Evolutionary conservation across 768 basidiomycete genomes (phyloP).

Genomic region (Pleurotus tuber-regium): DNA sequence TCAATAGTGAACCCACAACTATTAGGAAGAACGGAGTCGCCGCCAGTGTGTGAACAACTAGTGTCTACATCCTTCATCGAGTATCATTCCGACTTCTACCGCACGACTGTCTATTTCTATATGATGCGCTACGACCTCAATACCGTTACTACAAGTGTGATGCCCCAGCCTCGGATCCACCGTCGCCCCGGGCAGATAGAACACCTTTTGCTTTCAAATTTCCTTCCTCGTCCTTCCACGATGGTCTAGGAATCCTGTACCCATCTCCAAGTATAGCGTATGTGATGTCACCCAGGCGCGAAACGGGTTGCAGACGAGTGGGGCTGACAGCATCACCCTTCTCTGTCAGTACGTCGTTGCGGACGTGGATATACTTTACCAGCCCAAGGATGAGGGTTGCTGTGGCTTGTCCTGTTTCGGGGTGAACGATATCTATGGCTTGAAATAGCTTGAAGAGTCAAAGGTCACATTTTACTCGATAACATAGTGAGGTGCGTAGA

Average conservation of each 20-base stretch:
- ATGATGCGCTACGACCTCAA: too few species aligned
- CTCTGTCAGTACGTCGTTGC: conserved; percentile 48
- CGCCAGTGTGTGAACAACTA: too few species aligned
- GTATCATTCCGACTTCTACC: too few species aligned
- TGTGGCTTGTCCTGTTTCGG: conserved; percentile 30
- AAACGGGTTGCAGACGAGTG: conserved; percentile 44
- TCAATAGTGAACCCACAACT: too few species aligned
- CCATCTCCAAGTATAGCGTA: conserved; percentile 41
- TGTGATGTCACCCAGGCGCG: conserved; percentile 51
- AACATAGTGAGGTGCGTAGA: conserved; percentile 22
- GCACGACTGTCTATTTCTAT: too few species aligned
- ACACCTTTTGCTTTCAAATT: conserved; percentile 49
- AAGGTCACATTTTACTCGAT: too few species aligned
- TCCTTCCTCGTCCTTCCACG: conserved; percentile 49
- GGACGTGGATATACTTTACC: conserved; percentile 55
- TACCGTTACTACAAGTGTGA: too few species aligned
- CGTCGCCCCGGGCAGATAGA: too few species aligned
- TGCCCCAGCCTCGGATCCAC: too few species aligned
- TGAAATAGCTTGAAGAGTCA: conserved; percentile 49
- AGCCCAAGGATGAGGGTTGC: conserved; percentile 48
- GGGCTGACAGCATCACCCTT: conserved; percentile 42
- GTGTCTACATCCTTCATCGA: too few species aligned
- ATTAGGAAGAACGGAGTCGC: too few species aligned
- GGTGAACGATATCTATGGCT: conserved; percentile 39
- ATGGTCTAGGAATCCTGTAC: conserved; percentile 57